Percentiles rank a stretch among this genome's conserved stretches.
These are phyloP conservation scores for Bocquillonia castaneifolia DNA, from an alignment of 441 rosid genomes.

Conservation along the genomic window DNA sequence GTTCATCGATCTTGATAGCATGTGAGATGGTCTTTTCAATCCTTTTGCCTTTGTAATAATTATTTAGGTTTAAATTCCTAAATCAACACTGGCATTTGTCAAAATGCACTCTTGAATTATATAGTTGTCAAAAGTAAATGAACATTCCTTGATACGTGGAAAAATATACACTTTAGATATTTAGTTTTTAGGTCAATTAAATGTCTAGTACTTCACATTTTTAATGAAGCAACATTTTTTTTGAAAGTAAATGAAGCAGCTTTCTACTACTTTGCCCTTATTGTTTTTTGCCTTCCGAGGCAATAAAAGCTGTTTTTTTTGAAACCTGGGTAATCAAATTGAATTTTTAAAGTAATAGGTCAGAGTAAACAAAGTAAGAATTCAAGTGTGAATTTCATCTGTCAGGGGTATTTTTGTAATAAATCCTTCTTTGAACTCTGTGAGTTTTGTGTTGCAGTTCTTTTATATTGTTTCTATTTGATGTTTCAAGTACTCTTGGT, in stretches of 20 bases:
- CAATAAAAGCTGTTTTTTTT: neutral
- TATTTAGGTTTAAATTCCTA: neutral
- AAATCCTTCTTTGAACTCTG: too few relatives aligned
- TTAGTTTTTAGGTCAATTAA: neutral
- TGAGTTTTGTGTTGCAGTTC: neutral
- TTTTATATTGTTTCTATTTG: neutral
- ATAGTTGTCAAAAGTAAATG: neutral
- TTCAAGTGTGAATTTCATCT: neutral
- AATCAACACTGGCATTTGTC: neutral
- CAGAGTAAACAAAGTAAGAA: neutral
- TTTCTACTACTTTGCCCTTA: too few relatives aligned
- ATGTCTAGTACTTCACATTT: too few relatives aligned
- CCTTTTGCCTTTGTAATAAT: conserved; percentile 4
- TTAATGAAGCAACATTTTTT: too few relatives aligned
- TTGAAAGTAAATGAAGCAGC: too few relatives aligned
- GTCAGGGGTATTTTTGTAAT: neutral
- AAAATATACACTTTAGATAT: neutral
- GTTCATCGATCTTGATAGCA: conserved; percentile 92
- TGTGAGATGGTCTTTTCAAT: conserved; percentile 54
- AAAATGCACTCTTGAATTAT: neutral
- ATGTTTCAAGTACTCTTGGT: neutral
- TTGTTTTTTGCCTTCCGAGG: neutral
- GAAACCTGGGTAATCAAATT: neutral
- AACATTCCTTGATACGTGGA: too few relatives aligned
- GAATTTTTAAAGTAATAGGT: too few relatives aligned